phyloP scores from a whole-genome alignment of 345 rosid genomes.

The Aquilaria yunnanensis region DNA sequence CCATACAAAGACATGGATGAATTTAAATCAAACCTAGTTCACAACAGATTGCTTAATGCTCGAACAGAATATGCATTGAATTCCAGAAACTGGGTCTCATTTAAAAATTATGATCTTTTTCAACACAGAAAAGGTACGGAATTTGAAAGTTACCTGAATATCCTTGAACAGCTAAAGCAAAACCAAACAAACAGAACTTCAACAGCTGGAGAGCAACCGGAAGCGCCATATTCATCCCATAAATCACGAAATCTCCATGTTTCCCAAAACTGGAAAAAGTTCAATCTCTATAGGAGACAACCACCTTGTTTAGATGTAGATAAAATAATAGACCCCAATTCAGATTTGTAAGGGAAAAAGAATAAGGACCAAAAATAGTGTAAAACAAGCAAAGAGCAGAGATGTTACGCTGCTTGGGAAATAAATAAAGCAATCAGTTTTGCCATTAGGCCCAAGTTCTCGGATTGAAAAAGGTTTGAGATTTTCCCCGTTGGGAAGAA shows the following conservation, averaged over 20 bases:
- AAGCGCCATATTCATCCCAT: constrained; percentile 44
- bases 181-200: constrained; percentile 32
- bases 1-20: neutral
- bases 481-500: constrained; percentile 17
- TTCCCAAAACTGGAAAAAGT: constrained; percentile 7
- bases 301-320: constrained; percentile 27
- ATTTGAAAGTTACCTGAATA: constrained; percentile 35
- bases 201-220: constrained; percentile 28
- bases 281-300: constrained; percentile 10
- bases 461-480: constrained; percentile 16
- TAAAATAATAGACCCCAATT: constrained; percentile 6
- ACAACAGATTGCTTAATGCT: neutral
- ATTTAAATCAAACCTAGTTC: constrained; percentile 14
- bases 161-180: constrained; percentile 36
- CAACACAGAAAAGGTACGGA: neutral
- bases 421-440: constrained; percentile 21
- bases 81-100: constrained; percentile 11
- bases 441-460: constrained; percentile 2
- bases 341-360: neutral
- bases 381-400: constrained; percentile 24
- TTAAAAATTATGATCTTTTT: neutral
- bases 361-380: constrained; percentile 20
- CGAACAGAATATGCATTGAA: neutral
- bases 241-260: constrained; percentile 25
- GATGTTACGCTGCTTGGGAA: constrained; percentile 13